Percentiles rank a stretch among this genome's conserved stretches.
Conservation (phyloP, 768 basidiomycete genomes). For the Strobilomyces confusus region DNA sequence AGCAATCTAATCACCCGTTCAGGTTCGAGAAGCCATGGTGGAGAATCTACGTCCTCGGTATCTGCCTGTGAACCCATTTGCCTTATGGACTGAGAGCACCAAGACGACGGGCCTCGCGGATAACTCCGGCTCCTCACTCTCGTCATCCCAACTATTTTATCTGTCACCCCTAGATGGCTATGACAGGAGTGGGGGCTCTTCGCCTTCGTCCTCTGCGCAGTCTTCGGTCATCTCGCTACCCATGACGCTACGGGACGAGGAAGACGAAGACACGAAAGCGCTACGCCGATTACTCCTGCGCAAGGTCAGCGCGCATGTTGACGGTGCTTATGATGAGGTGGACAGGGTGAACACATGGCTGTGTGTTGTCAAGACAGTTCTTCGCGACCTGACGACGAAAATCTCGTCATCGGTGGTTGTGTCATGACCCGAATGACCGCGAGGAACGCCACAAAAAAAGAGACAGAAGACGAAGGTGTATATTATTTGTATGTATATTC, state of each 20-base stretch:
- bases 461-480: conserved; percentile 17
- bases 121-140: neutral
- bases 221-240: conserved; percentile 45
- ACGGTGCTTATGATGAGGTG: conserved; percentile 59
- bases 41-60: conserved; percentile 37
- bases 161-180: conserved; percentile 17
- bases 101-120: neutral
- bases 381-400: conserved; percentile 46
- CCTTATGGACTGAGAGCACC: conserved; percentile 13
- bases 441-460: neutral
- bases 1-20: conserved; percentile 3
- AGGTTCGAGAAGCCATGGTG: conserved; percentile 52
- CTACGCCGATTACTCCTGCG: conserved; percentile 61
- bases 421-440: conserved; percentile 11
- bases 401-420: conserved; percentile 2
- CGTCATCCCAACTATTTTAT: conserved; percentile 17
- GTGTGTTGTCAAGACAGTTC: conserved; percentile 58
- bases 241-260: conserved; percentile 47
- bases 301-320: conserved; percentile 57
- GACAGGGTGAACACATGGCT: conserved; percentile 59
- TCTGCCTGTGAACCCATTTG: conserved; percentile 18
- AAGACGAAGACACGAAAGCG: conserved; percentile 60
- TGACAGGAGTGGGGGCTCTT: conserved; percentile 11
- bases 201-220: conserved; percentile 27
- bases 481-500: conserved; percentile 35